Conservation (phyloP, 2,329 filamentous ascomycete genomes). For the Fusarium gaditjirri region DNA sequence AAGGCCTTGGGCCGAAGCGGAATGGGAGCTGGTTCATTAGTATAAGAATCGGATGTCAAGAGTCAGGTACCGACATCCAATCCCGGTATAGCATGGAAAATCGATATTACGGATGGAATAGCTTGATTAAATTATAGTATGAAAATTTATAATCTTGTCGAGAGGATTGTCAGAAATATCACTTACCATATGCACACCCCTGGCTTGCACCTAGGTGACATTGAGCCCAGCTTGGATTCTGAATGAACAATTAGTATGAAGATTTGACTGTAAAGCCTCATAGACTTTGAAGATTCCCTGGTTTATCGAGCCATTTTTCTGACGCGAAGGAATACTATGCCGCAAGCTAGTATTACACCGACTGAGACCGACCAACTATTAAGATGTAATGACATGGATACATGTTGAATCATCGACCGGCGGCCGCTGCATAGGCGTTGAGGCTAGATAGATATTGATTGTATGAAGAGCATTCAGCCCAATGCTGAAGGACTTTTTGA, state of each 20-base stretch:
- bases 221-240: not conserved
- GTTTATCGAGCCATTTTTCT: not conserved
- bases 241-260: not conserved
- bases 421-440: not conserved
- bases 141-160: not conserved
- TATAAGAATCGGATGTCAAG: not conserved
- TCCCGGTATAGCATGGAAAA: accelerated
- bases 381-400: not conserved
- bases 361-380: not conserved
- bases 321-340: not conserved
- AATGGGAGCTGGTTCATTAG: not conserved
- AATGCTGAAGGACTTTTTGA: not conserved
- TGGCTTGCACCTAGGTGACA: not conserved
- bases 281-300: not conserved
- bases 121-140: not conserved
- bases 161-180: not conserved
- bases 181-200: not conserved
- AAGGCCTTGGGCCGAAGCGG: not conserved
- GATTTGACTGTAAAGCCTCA: not conserved
- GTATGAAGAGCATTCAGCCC: not conserved
- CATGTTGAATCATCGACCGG: accelerated
- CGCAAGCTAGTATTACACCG: not conserved
- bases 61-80: accelerated
- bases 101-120: not conserved
- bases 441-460: not conserved